Percentiles rank a stretch among this genome's conserved stretches.
Conservation (phyloP, 306 rosid genomes). For the Erythrophleum fordii region DNA sequence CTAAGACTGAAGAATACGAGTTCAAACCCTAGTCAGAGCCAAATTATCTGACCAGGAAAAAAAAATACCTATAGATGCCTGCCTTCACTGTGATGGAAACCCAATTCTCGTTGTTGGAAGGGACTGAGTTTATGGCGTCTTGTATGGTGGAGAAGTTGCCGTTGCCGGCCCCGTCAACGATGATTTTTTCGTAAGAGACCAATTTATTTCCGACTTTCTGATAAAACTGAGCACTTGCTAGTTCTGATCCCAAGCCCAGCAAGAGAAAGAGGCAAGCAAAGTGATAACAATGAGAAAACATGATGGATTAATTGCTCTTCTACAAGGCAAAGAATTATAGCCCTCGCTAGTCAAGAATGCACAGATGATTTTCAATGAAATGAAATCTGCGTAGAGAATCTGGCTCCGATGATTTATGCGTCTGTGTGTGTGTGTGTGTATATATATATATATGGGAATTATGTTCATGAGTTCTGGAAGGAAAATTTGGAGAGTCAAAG, state of each 20-base stretch:
- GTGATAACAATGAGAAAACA: conserved; percentile 19
- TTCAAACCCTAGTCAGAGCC: too few relatives aligned
- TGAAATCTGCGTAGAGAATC: neutral
- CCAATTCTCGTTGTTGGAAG: conserved; percentile 64
- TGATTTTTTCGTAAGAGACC: conserved; percentile 39
- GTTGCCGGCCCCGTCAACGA: conserved; percentile 54
- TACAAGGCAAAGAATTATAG: too few relatives aligned
- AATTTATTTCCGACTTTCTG: conserved; percentile 13
- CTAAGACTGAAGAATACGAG: too few relatives aligned
- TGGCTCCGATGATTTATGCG: too few relatives aligned
- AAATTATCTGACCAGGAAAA: too few relatives aligned
- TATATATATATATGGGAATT: conserved; percentile 10
- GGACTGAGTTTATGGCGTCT: conserved; percentile 71
- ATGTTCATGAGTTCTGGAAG: neutral
- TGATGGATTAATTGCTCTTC: conserved; percentile 7
- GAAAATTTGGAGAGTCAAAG: conserved; percentile 30
- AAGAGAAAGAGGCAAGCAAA: conserved; percentile 34
- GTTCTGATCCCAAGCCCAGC: conserved; percentile 29
- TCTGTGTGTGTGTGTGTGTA: neutral
- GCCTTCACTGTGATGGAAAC: conserved; percentile 51
- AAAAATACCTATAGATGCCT: conserved; percentile 67
- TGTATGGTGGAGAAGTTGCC: conserved; percentile 69
- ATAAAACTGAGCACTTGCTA: conserved; percentile 41
- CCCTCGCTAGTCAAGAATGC: neutral
- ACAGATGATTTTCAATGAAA: neutral